These are phyloP conservation scores for Musa acuminata DNA, from an alignment of 176 grass and related monocot species.

Conservation along the genomic window DNA sequence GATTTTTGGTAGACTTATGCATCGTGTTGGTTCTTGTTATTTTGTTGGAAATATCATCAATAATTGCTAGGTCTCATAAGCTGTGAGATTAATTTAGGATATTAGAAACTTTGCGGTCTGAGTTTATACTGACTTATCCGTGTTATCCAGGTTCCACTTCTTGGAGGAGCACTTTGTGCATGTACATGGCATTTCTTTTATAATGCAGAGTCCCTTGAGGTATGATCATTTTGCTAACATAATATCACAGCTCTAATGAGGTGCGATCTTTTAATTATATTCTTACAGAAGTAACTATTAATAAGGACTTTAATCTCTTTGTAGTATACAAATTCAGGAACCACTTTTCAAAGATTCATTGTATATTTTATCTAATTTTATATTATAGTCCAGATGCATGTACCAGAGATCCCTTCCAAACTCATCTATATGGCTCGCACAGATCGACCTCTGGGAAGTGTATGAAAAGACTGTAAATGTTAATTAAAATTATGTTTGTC, in stretches of 20 bases:
- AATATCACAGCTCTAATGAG: not conserved
- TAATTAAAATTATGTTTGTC: too few relatives aligned
- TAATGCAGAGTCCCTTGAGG: slow-evolving; percentile 80
- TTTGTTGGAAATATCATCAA: not conserved
- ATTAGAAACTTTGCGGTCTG: slow-evolving; percentile 1
- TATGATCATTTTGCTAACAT: slow-evolving; percentile 18
- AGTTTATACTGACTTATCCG: slow-evolving; percentile 3
- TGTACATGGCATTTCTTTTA: slow-evolving; percentile 99
- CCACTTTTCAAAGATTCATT: too few relatives aligned
- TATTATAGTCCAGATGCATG: too few relatives aligned
- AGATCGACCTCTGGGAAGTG: too few relatives aligned
- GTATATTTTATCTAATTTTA: too few relatives aligned
- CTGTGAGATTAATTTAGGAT: too few relatives aligned
- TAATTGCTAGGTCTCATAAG: too few relatives aligned
- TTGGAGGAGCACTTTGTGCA: slow-evolving; percentile 88
- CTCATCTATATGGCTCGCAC: too few relatives aligned
- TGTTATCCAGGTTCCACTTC: slow-evolving; percentile 64
- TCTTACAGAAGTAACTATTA: not conserved
- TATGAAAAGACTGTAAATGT: too few relatives aligned
- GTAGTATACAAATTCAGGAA: too few relatives aligned
- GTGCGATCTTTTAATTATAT: not conserved
- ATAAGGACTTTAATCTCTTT: too few relatives aligned
- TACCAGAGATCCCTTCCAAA: too few relatives aligned
- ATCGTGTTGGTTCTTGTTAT: not conserved
- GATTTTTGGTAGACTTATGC: not conserved